Conservation (phyloP, 495 filamentous ascomycete species). For the Penicillium ucsense region DNA sequence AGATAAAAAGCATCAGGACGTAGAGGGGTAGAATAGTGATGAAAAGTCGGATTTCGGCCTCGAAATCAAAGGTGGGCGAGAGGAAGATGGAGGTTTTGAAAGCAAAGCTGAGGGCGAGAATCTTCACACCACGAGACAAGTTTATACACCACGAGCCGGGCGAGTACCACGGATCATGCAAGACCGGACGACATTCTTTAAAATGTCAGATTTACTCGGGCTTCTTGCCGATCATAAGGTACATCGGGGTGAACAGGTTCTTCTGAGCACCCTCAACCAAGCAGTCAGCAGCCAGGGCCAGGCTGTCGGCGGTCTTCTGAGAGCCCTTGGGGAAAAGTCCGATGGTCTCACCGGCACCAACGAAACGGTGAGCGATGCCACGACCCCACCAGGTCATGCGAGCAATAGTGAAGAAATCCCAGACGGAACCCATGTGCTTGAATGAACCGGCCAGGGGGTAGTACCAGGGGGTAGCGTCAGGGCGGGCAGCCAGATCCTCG, state of each 20-base stretch:
- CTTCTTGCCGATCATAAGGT: constrained; percentile 95
- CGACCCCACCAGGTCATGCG: constrained; percentile 88
- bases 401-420: constrained; percentile 75
- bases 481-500: constrained; percentile 81
- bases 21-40: not conserved
- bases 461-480: constrained; percentile 82
- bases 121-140: not conserved
- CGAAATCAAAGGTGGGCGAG: not conserved
- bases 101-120: not conserved
- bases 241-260: constrained; percentile 98
- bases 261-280: constrained; percentile 84
- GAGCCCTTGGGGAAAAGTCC: constrained; percentile 73
- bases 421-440: constrained; percentile 68
- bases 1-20: not conserved
- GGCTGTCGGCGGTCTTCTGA: constrained; percentile 88
- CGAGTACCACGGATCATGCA: not conserved
- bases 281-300: constrained; percentile 75
- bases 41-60: not conserved
- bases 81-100: not conserved
- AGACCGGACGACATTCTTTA: not conserved
- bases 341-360: constrained; percentile 67
- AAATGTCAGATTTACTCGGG: constrained; percentile 39
- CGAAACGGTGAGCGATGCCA: constrained; percentile 63
- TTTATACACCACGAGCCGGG: not conserved
- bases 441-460: constrained; percentile 80